Evolutionary conservation across 306 rosid species (phyloP), one percentile per base, ranked within the genome.

Genomic region (Oemleria cerasiformis): DNA sequence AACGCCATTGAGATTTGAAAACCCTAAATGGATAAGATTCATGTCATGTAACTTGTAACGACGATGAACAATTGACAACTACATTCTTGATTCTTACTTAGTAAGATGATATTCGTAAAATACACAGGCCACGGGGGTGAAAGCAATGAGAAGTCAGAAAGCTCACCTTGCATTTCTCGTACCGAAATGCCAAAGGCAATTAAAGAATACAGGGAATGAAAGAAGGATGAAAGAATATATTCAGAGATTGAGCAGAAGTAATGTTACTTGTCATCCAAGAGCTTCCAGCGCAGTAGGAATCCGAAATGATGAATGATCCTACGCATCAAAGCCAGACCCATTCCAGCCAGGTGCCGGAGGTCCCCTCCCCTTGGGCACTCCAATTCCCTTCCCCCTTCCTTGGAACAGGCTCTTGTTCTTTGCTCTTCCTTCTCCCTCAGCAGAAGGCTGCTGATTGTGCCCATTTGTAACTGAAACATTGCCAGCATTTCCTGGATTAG

Each of bases 241-340:
- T 78, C 66, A 68, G 73, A 65, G 62, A 14, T 38, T 30, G 45
- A 50, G 53, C 54, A 44, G 50, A 70, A 69, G 64, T 3, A 59
- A 39, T 6, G 68, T 71, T 67, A 56, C 80, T 47, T 57, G 19
- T 51, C 57, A 68, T 78, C 53, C 63, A 45, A 69, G 50, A 74
- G 45, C 58, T 74, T 56, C 50, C 42, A 65, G 51, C 55, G 43
- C 49, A 38, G 72, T 56, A 72, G 49, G 66, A 70, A 55, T 74
- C 63, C 30, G 19, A 68, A 50, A 30, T 30, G 36, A 30, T 30
- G 21, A 62, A 20, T n/a, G 48, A 43, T 16, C 40, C 80, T 78
- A 83, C 51, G 86, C 98, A 58, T 91, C 94, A 79, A 93, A 93
- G 70, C 97, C 98, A 55, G 98, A 82, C 38, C 97, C 98, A 38